Evolutionary conservation across 176 grass and related monocot species (phyloP), one percentile per base, ranked within the genome.

Genomic region (Sorghum bicolor): DNA sequence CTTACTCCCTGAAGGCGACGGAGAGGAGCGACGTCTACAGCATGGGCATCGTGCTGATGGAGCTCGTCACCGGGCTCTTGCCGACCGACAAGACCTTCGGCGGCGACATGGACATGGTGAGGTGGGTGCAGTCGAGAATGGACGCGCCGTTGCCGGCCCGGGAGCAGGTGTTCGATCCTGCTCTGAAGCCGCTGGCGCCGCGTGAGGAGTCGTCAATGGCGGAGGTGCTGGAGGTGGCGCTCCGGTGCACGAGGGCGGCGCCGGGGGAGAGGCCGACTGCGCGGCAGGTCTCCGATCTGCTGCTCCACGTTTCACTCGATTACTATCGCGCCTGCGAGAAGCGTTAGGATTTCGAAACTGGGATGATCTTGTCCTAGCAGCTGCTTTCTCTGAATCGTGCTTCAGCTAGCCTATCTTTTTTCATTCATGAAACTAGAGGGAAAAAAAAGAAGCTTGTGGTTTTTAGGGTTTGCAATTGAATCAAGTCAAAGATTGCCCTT

Each of bases 31-130:
- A 99, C 19, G 87, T 94, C 2, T 99, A 99, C 89, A 96, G 93
- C 93, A 94, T 90, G 84, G 93, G 96, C 22, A 94, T 99, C 29
- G 96, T 99, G 53, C 85, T 96, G 32, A 96, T 99, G 93, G 96
- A 98, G 89, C 93, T 98, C 9, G 93, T 89, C 24, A 92, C 87
- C 2, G 93, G 96, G 45, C 76, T 85, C 26, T 78, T 82, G 93
- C 96, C 96, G 8, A 99, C 93, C 0, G 93, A 99, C 77, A 87
- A 86, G 74, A 90, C 80, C 75, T 99, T 99, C 64, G 69, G 72
- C 24, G 96, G 93, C 13, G 89, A 99, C 83, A 64, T 99, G 91
- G 93, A 96, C 83, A 90, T 96, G 87, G 93, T 92, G 67, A 69
- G 83, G 39, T 99, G 96, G 96, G 91, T 96, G 89, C 91, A 90